phyloP scores from a whole-genome alignment of 2,329 filamentous ascomycete species.

The Coniochaeta ligniaria region DNA sequence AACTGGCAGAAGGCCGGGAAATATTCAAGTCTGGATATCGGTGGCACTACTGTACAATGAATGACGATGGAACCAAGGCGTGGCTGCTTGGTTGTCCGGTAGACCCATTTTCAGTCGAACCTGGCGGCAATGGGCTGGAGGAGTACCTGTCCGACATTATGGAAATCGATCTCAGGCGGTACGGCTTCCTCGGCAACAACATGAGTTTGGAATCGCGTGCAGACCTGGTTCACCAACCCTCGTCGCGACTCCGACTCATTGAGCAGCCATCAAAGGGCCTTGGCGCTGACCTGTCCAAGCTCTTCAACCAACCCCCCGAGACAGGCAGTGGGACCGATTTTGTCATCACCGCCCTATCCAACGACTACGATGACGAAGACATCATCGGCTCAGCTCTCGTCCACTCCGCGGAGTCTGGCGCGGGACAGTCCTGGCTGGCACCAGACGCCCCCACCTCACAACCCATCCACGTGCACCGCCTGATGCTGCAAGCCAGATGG shows the following conservation, averaged over 20 bases:
- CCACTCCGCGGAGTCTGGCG: conserved; percentile 29
- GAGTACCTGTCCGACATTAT: conserved; percentile 94
- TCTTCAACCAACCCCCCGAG: conserved; percentile 83
- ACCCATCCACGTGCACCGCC: conserved; percentile 89
- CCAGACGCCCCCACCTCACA: conserved; percentile 61
- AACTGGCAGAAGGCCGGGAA: conserved; percentile 87
- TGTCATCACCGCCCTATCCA: conserved; percentile 78
- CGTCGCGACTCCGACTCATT: conserved; percentile 35
- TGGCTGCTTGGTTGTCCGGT: conserved; percentile 93
- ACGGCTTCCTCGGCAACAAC: conserved; percentile 82
- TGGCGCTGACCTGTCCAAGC: conserved; percentile 75
- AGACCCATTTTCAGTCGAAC: conserved; percentile 58
- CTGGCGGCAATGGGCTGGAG: conserved; percentile 66
- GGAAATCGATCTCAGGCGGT: conserved; percentile 85
- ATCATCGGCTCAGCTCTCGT: conserved; percentile 44
- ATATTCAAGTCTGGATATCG: conserved; percentile 88
- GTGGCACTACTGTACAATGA: conserved; percentile 98
- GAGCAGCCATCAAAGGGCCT: conserved; percentile 60
- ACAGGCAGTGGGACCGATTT: conserved; percentile 85
- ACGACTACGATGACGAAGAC: conserved; percentile 66
- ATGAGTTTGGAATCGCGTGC: conserved; percentile 46
- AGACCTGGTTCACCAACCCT: conserved; percentile 36
- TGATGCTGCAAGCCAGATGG: conserved; percentile 93
- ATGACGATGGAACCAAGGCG: conserved; percentile 89
- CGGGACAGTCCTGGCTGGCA: conserved; percentile 47